Conservation (phyloP, 2,329 filamentous ascomycete genomes). For the Pseudogymnoascus sp. region DNA sequence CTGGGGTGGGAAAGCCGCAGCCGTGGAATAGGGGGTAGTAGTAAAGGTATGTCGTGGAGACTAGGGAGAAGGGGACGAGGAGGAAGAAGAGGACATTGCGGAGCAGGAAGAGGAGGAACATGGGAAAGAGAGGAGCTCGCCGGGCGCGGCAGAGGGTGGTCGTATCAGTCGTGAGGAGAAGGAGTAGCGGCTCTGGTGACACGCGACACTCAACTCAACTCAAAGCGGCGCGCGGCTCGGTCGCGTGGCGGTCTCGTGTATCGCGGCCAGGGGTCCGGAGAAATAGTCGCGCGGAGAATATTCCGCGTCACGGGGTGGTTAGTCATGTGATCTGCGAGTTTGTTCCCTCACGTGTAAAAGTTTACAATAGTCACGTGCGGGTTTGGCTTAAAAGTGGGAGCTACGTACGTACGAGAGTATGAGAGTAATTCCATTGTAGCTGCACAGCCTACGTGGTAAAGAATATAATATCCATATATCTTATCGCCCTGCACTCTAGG, state of each 20-base stretch:
- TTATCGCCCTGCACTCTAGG: too few relatives aligned
- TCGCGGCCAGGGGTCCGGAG: background rate
- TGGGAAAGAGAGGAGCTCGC: slow-evolving; percentile 14
- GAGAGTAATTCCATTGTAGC: too few relatives aligned
- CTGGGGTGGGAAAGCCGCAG: slow-evolving; percentile 65
- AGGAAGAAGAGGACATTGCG: slow-evolving; percentile 38
- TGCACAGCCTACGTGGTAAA: too few relatives aligned
- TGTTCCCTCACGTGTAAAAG: background rate
- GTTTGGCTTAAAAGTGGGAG: too few relatives aligned
- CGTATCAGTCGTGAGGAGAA: background rate
- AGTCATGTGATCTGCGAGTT: background rate
- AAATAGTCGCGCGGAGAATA: background rate
- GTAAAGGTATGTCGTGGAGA: slow-evolving; percentile 73
- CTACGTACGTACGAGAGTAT: too few relatives aligned
- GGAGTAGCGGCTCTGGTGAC: background rate
- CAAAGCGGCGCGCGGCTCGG: background rate
- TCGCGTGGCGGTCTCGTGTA: background rate
- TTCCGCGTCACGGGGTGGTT: background rate
- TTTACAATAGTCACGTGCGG: too few relatives aligned
- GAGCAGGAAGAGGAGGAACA: slow-evolving; percentile 27
- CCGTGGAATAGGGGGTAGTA: slow-evolving; percentile 74
- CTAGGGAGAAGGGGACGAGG: slow-evolving; percentile 58
- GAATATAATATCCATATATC: too few relatives aligned
- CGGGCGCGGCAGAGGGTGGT: background rate
- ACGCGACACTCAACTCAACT: background rate